Percentiles rank a stretch among this genome's conserved stretches.
Evolutionary conservation across 139 green algal species (phyloP).

Genomic region (Chlamydomonas incerta): DNA sequence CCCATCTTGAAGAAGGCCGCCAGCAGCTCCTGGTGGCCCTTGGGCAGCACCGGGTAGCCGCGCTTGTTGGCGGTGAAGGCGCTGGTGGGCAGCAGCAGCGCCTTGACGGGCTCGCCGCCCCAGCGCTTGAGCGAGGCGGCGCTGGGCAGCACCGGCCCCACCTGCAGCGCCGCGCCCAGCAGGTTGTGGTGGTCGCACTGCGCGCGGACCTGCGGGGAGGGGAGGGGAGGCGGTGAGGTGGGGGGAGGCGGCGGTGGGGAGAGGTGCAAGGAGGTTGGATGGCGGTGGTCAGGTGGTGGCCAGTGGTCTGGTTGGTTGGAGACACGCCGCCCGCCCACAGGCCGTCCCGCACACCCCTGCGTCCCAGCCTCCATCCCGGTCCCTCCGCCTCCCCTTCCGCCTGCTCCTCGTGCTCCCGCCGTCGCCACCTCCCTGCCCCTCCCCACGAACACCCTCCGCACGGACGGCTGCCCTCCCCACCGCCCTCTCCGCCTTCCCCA

Average conservation of each 20-base stretch:
- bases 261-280: neutral
- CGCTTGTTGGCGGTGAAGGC: constrained; percentile 89
- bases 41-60: constrained; percentile 88
- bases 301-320: no score
- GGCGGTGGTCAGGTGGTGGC: neutral
- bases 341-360: no score
- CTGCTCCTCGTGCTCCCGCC: no score
- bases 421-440: no score
- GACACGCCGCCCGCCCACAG: no score
- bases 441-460: no score
- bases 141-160: constrained; percentile 41
- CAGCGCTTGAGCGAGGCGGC: constrained; percentile 62
- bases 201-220: constrained; percentile 60
- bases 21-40: constrained; percentile 86
- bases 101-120: constrained; percentile 91
- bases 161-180: constrained; percentile 78
- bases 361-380: no score
- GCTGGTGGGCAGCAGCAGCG: constrained; percentile 80
- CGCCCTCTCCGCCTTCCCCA: no score
- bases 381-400: neutral
- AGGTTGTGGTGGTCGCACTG: constrained; percentile 79
- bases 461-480: no score
- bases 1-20: constrained; percentile 70
- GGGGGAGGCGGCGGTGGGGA: neutral
- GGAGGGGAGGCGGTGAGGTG: neutral